These are phyloP conservation scores for Ustilago esculenta DNA, from an alignment of 1,284 basidiomycete genomes.

Conservation along the genomic window DNA sequence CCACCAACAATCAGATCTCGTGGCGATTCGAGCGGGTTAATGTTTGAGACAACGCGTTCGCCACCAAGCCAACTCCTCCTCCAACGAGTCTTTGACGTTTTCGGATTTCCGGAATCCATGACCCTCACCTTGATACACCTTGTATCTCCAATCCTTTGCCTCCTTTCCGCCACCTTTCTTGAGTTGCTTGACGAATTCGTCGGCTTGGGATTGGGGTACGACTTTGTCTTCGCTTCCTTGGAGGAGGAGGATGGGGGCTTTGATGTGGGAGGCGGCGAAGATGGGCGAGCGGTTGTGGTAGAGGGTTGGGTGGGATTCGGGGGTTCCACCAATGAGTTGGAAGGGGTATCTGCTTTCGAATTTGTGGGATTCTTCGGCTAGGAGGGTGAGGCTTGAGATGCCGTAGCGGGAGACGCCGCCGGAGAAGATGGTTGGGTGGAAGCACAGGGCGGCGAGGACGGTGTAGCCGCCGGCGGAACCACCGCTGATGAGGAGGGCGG, in stretches of 20 bases:
- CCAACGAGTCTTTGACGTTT: constrained; percentile 32
- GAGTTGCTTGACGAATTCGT: constrained; percentile 62
- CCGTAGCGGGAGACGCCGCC: constrained; percentile 43
- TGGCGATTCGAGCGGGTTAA: neutral
- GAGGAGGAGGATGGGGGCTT: constrained; percentile 71
- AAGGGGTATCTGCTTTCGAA: constrained; percentile 73
- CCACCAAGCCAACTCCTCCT: constrained; percentile 36
- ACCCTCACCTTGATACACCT: constrained; percentile 54
- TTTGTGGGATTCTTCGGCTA: constrained; percentile 73
- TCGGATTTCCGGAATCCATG: constrained; percentile 41
- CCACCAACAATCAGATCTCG: no score
- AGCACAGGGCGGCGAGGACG: constrained; percentile 70
- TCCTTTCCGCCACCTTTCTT: constrained; percentile 22
- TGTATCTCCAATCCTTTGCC: constrained; percentile 33
- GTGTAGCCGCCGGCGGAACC: constrained; percentile 74
- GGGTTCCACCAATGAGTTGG: constrained; percentile 73
- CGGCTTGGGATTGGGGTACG: constrained; percentile 73
- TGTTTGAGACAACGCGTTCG: constrained; percentile 4
- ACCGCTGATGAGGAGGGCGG: constrained; percentile 39
- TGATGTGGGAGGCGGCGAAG: constrained; percentile 71
- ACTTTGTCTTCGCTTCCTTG: constrained; percentile 73
- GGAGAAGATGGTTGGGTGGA: constrained; percentile 35
- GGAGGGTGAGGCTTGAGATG: constrained; percentile 21
- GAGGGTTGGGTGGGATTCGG: constrained; percentile 70
- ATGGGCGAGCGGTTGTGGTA: constrained; percentile 72